Conservation (phyloP, 1,139 yeast genomes). For the Debaryomyces udenii region DNA sequence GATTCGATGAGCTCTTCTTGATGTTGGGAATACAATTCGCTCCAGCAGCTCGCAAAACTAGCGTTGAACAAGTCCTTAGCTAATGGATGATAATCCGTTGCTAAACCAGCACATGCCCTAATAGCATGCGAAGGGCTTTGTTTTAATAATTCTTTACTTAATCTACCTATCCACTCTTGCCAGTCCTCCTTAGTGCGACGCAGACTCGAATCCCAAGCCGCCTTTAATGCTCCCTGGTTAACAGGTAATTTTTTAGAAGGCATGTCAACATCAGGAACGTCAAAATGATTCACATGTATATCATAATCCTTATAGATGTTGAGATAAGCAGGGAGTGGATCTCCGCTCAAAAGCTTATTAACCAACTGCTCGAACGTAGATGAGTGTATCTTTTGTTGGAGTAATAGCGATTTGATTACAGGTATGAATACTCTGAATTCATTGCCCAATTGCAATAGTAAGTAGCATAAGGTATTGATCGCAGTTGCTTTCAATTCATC, state of each 20-base stretch:
- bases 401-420: constrained; percentile 71
- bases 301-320: constrained; percentile 72
- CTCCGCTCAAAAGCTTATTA: constrained; percentile 78
- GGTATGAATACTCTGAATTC: constrained; percentile 91
- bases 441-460: constrained; percentile 78
- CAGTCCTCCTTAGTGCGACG: constrained; percentile 92
- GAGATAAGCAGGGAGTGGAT: constrained; percentile 80
- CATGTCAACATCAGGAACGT: constrained; percentile 66
- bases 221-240: constrained; percentile 72
- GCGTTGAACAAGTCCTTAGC: constrained; percentile 93
- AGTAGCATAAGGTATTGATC: constrained; percentile 78
- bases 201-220: constrained; percentile 92
- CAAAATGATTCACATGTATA: constrained; percentile 50
- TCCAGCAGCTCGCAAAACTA: constrained; percentile 96
- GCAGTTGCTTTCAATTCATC: constrained; percentile 68
- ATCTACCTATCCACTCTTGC: constrained; percentile 94
- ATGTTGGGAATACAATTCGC: constrained; percentile 85
- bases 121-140: constrained; percentile 96
- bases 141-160: constrained; percentile 82
- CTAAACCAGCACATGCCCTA: constrained; percentile 90
- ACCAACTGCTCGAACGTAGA: constrained; percentile 81
- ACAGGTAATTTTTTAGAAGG: constrained; percentile 78
- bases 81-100: constrained; percentile 83
- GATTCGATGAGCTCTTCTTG: constrained; percentile 90
- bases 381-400: constrained; percentile 67